These are phyloP conservation scores for Ophiostoma sp. DNA, from an alignment of 2,329 filamentous ascomycete genomes.

Conservation along the genomic window DNA sequence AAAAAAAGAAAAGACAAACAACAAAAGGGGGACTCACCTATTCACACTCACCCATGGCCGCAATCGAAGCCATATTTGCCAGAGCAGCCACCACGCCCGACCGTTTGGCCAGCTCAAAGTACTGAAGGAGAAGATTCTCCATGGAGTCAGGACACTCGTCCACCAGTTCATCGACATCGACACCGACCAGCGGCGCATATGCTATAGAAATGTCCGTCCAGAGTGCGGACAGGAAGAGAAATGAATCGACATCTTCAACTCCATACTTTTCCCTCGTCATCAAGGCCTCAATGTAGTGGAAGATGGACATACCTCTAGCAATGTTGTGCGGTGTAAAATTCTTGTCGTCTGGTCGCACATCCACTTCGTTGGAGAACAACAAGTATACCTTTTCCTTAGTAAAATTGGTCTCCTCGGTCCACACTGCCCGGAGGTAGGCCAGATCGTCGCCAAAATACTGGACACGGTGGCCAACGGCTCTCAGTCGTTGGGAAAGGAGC, in stretches of 20 bases:
- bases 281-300: neutral
- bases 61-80: neutral
- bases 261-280: neutral
- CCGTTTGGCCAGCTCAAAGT: constrained; percentile 9
- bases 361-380: neutral
- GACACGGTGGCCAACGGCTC: neutral
- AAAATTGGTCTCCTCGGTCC: neutral
- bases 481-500: neutral
- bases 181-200: neutral
- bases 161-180: neutral
- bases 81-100: neutral
- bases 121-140: neutral
- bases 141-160: neutral
- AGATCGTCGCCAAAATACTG: neutral
- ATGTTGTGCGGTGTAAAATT: neutral
- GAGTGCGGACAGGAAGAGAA: neutral
- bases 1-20: neutral
- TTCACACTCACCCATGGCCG: neutral
- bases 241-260: neutral
- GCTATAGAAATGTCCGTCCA: neutral
- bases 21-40: neutral
- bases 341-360: neutral
- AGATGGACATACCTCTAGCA: constrained; percentile 7
- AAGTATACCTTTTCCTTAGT: too few relatives aligned
- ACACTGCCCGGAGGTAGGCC: neutral